A percentile compares a stretch with the other conserved stretches of the same genome.
Evolutionary conservation across 2,329 filamentous ascomycete genomes (phyloP).

Genomic region (Microcyclospora tardicrescens): DNA sequence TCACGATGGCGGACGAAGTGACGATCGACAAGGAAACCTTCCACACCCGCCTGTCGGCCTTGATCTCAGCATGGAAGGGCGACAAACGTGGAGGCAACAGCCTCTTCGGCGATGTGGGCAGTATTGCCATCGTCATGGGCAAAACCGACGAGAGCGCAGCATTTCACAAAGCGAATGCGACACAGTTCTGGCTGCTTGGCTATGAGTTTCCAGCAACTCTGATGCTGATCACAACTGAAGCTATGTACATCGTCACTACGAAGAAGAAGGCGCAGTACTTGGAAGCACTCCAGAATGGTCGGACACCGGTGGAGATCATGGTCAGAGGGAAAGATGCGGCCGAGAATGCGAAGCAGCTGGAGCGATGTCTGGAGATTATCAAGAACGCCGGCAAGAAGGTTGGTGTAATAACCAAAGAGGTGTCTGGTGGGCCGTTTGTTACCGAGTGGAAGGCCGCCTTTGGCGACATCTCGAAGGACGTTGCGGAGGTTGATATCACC

Average conservation of each 20-base stretch:
- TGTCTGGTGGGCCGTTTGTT: slow-evolving; percentile 73
- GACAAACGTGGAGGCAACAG: slow-evolving; percentile 81
- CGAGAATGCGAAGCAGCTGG: slow-evolving; percentile 81
- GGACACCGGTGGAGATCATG: slow-evolving; percentile 82
- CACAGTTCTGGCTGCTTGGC: slow-evolving; percentile 96
- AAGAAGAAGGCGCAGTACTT: slow-evolving; percentile 96
- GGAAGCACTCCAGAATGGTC: slow-evolving; percentile 80
- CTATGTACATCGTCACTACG: slow-evolving; percentile 84
- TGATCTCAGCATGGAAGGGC: slow-evolving; percentile 87
- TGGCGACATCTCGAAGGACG: slow-evolving; percentile 63
- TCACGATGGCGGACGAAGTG: slow-evolving; percentile 62
- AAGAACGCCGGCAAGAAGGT: slow-evolving; percentile 86
- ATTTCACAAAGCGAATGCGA: slow-evolving; percentile 91
- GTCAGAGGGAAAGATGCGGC: slow-evolving; percentile 84
- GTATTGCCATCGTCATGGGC: slow-evolving; percentile 82
- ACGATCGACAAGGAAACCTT: slow-evolving; percentile 90
- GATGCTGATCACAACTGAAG: slow-evolving; percentile 80
- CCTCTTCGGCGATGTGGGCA: slow-evolving; percentile 73
- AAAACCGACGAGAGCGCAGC: slow-evolving; percentile 80
- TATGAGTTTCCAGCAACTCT: slow-evolving; percentile 97
- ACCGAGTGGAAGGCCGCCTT: slow-evolving; percentile 91
- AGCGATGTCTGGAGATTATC: slow-evolving; percentile 71
- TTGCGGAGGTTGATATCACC: slow-evolving; percentile 79
- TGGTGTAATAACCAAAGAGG: slow-evolving; percentile 74
- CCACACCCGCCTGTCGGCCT: slow-evolving; percentile 79